These are phyloP conservation scores for Starmerella potacharoeniae DNA, from an alignment of 805 yeast genomes.

Conservation along the genomic window DNA sequence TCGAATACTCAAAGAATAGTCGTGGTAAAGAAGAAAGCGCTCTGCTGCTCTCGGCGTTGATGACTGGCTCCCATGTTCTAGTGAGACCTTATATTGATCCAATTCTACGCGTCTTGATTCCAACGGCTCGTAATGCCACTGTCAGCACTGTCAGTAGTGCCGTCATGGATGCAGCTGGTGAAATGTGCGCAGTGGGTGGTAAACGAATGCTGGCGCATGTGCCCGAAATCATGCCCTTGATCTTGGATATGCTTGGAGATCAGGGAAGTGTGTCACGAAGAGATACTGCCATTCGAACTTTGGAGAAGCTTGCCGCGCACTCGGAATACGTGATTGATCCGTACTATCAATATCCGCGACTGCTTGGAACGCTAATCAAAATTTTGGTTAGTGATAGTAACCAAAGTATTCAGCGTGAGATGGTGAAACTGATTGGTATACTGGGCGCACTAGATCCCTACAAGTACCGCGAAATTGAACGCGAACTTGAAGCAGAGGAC, in stretches of 20 bases:
- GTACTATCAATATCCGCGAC: constrained; percentile 77
- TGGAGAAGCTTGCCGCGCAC: constrained; percentile 81
- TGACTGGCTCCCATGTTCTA: constrained; percentile 67
- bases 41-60: constrained; percentile 55
- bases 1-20: constrained; percentile 70
- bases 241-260: constrained; percentile 80
- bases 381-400: constrained; percentile 75
- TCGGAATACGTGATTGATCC: constrained; percentile 96
- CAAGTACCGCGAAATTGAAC: constrained; percentile 83
- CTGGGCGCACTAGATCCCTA: constrained; percentile 96
- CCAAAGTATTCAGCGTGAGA: constrained; percentile 59
- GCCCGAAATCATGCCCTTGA: constrained; percentile 70
- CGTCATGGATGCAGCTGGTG: constrained; percentile 79
- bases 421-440: constrained; percentile 81
- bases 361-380: constrained; percentile 67
- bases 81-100: constrained; percentile 86
- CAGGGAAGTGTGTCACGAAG: constrained; percentile 81
- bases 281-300: constrained; percentile 75
- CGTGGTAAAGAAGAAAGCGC: constrained; percentile 82
- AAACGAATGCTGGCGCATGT: constrained; percentile 66
- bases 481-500: constrained; percentile 37
- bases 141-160: constrained; percentile 72
- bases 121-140: constrained; percentile 58
- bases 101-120: constrained; percentile 71
- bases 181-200: constrained; percentile 77